phyloP scores from a whole-genome alignment of 371 early-diverging fungal species.

The Lichtheimia ornata region DNA sequence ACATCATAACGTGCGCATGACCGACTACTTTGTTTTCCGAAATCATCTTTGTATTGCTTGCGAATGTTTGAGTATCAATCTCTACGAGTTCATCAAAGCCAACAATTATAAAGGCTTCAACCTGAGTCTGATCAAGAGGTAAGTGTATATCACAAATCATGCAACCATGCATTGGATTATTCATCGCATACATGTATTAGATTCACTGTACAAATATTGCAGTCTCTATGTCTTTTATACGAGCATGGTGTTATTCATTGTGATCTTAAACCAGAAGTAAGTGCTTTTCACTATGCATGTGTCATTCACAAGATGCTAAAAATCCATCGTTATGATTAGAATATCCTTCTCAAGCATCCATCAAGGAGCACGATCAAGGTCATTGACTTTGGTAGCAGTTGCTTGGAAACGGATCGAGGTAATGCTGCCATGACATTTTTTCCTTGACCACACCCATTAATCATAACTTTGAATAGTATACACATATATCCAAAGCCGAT shows the following conservation, averaged over 20 bases:
- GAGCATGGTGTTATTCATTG: constrained; percentile 81
- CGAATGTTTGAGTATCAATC: constrained; percentile 85
- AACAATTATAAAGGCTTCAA: constrained; percentile 81
- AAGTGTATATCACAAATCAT: constrained; percentile 1
- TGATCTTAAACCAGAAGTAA: constrained; percentile 88
- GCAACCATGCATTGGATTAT: background rate
- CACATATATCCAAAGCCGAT: constrained; percentile 33
- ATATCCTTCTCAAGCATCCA: constrained; percentile 64
- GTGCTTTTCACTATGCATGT: background rate
- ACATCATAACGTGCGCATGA: constrained; percentile 75
- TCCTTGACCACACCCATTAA: background rate
- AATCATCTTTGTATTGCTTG: constrained; percentile 89
- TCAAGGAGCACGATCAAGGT: constrained; percentile 76
- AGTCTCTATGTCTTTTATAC: constrained; percentile 67
- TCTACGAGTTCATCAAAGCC: constrained; percentile 89
- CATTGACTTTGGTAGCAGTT: constrained; percentile 92
- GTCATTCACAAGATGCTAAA: background rate
- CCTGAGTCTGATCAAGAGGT: constrained; percentile 63
- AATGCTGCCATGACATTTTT: background rate
- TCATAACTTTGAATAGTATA: constrained; percentile 10
- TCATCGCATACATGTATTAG: constrained; percentile 16
- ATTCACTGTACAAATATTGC: constrained; percentile 76
- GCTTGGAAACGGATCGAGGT: constrained; percentile 67
- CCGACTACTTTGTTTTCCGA: constrained; percentile 82
- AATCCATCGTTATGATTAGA: constrained; percentile 26